Percentiles rank a stretch among this genome's conserved stretches.
phyloP scores from a whole-genome alignment of 2,329 filamentous ascomycete genomes.

The Alternaria incomplexa region DNA sequence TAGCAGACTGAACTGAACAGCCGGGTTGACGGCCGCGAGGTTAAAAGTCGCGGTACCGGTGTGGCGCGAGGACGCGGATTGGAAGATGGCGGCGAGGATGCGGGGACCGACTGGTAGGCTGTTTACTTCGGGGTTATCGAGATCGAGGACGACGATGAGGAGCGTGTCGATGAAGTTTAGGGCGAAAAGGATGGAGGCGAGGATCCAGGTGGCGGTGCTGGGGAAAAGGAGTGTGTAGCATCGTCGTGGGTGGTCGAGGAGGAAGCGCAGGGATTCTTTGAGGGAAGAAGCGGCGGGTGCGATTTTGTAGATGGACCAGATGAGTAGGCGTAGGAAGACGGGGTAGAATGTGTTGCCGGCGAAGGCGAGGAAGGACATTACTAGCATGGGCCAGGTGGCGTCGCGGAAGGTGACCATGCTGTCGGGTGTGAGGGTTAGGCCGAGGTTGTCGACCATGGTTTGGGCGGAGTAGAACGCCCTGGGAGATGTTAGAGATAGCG shows the following conservation, averaged over 20 bases:
- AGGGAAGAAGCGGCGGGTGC: conserved; percentile 70
- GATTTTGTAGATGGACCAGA: conserved; percentile 77
- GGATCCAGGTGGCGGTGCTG: conserved; percentile 89
- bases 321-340: conserved; percentile 92
- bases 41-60: conserved; percentile 87
- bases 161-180: conserved; percentile 86
- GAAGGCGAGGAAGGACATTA: conserved; percentile 85
- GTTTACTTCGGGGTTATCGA: conserved; percentile 73
- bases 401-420: conserved; percentile 90
- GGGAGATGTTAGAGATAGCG: conserved; percentile 66
- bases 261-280: conserved; percentile 88
- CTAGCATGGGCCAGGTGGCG: conserved; percentile 75
- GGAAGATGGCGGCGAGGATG: conserved; percentile 86
- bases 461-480: conserved; percentile 86
- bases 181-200: conserved; percentile 81
- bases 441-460: conserved; percentile 91
- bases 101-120: conserved; percentile 73
- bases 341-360: conserved; percentile 96
- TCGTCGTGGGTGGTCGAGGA: conserved; percentile 91
- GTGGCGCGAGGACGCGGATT: conserved; percentile 86
- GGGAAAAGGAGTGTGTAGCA: conserved; percentile 97
- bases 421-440: conserved; percentile 88
- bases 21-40: conserved; percentile 79
- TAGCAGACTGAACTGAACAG: conserved; percentile 90
- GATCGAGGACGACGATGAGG: conserved; percentile 90